Evolutionary conservation across 768 basidiomycete species (phyloP).

Genomic region (Dioszegia hungarica): DNA sequence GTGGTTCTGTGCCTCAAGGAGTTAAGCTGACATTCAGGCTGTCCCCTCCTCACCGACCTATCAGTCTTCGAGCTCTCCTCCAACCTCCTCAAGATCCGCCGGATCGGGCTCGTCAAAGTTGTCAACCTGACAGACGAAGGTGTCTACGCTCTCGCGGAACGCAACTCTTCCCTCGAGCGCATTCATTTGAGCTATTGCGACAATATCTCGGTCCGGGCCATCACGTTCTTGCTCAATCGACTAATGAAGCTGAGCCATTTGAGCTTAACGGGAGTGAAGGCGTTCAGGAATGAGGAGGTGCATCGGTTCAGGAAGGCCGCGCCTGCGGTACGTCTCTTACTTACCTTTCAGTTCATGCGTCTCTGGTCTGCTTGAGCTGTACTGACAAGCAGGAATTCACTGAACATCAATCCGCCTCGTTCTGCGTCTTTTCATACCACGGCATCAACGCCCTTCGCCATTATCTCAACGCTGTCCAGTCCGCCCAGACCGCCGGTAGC

Average conservation of each 20-base stretch:
- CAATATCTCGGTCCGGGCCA: conserved; percentile 83
- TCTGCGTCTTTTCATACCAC: conserved; percentile 93
- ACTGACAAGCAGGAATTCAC: conserved; percentile 72
- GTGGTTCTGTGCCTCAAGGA: conserved; percentile 8
- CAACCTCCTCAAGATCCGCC: conserved; percentile 75
- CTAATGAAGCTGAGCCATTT: conserved; percentile 90
- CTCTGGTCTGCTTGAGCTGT: not conserved
- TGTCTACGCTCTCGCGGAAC: conserved; percentile 77
- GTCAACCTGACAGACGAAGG: conserved; percentile 89
- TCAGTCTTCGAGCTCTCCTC: conserved; percentile 85
- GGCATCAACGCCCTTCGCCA: conserved; percentile 77
- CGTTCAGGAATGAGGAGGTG: conserved; percentile 77
- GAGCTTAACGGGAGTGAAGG: conserved; percentile 91
- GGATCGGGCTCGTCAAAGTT: conserved; percentile 92
- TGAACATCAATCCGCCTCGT: conserved; percentile 75
- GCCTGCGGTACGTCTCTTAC: conserved; percentile 65
- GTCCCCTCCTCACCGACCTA: conserved; percentile 80
- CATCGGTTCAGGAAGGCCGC: conserved; percentile 86
- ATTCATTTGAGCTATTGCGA: conserved; percentile 97
- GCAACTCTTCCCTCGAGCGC: conserved; percentile 81
- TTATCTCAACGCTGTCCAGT: conserved; percentile 54
- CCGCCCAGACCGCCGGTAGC: conserved; percentile 11
- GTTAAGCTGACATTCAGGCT: conserved; percentile 56
- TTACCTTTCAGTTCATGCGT: conserved; percentile 35
- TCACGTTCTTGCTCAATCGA: conserved; percentile 81